These are phyloP conservation scores for Westerdykella ornata DNA, from an alignment of 2,329 filamentous ascomycete genomes.

Conservation along the genomic window DNA sequence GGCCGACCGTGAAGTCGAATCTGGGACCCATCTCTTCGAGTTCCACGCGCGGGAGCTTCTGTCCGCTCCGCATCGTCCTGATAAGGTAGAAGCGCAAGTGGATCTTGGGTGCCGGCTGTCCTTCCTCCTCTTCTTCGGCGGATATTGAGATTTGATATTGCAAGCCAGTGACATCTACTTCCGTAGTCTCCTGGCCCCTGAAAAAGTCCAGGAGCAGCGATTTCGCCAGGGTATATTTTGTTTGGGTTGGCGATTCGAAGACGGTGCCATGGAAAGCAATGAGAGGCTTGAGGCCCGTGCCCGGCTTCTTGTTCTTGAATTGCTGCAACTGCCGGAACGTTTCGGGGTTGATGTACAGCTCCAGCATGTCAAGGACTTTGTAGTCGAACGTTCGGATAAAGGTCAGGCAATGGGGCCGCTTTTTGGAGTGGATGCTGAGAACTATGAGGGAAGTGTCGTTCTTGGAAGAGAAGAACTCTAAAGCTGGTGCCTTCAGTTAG, in stretches of 20 bases:
- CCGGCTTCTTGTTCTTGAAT: slow-evolving; percentile 60
- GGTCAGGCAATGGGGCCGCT: slow-evolving; percentile 86
- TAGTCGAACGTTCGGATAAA: slow-evolving; percentile 75
- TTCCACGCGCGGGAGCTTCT: slow-evolving; percentile 82
- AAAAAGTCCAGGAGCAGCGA: slow-evolving; percentile 86
- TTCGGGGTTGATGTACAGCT: slow-evolving; percentile 73
- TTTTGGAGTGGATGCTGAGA: slow-evolving; percentile 83
- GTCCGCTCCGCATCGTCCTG: slow-evolving; percentile 75
- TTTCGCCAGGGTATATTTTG: slow-evolving; percentile 80
- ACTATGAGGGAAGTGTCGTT: slow-evolving; percentile 85
- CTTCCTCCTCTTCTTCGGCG: slow-evolving; percentile 54
- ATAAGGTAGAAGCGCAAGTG: slow-evolving; percentile 78
- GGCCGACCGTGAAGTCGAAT: slow-evolving; percentile 83
- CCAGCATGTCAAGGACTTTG: slow-evolving; percentile 91
- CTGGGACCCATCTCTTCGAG: slow-evolving; percentile 92
- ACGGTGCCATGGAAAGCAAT: slow-evolving; percentile 82
- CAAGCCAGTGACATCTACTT: slow-evolving; percentile 89
- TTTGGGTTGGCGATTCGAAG: slow-evolving; percentile 73
- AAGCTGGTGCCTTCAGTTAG: slow-evolving; percentile 34
- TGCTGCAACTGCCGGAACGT: slow-evolving; percentile 63
- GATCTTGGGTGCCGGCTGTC: slow-evolving; percentile 42
- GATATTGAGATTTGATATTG: slow-evolving; percentile 82
- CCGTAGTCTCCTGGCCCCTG: slow-evolving; percentile 69
- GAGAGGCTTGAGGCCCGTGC: slow-evolving; percentile 80
- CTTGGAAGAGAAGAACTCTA: slow-evolving; percentile 95